Base-by-base conservation (phyloP, 2,329 filamentous ascomycete species). In the Penicillium sp. region DNA sequence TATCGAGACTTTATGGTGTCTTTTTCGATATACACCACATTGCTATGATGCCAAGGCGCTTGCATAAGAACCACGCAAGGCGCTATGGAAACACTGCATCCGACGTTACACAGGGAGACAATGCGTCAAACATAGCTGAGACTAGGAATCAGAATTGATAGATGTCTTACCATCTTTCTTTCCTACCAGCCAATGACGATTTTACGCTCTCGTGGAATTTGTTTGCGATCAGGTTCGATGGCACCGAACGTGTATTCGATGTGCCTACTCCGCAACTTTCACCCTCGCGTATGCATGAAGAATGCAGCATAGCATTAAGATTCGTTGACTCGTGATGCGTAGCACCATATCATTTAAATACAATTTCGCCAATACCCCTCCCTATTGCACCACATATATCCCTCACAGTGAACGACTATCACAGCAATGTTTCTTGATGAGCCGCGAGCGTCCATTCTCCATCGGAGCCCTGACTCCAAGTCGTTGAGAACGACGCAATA, bases 381-480 rank as follows among this genome's bases (percentile, higher is more conserved):
- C 34, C 34, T 7, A n/a, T 24, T 16, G 11, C 50, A 47, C 40
- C 21, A 13, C 49, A 29, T 38, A 39, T 45, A 40, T 21, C 43
- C 22, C 18, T 18, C 1, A 18, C 36, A 38, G 16, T 14, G 8
- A 40, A 31, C 14, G 7, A 9, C 13, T n/a, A 14, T 45, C 58
- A 71, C 44, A 69, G 39, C 45, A 70, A 49, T 0, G 70, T 72
- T 57, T 73, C 71, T 36, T 69, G 66, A 42, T 74, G 71, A n/a
- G 59, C 58, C n/a, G 65, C 62, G 22, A 74, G 53, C 48, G 62
- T 63, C 71, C 71, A 74, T 53, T 74, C 71, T 13, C 70, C 71
- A 57, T 74, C 71, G 6, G 70, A 72, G 7, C 58, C 70, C 55
- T 73, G 71, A 24, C 67, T 67, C 71, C 71, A 74, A 4, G 71